Conservation (phyloP, 2,329 filamentous ascomycete species). For the Arthrobotrys pseudoclavata region DNA sequence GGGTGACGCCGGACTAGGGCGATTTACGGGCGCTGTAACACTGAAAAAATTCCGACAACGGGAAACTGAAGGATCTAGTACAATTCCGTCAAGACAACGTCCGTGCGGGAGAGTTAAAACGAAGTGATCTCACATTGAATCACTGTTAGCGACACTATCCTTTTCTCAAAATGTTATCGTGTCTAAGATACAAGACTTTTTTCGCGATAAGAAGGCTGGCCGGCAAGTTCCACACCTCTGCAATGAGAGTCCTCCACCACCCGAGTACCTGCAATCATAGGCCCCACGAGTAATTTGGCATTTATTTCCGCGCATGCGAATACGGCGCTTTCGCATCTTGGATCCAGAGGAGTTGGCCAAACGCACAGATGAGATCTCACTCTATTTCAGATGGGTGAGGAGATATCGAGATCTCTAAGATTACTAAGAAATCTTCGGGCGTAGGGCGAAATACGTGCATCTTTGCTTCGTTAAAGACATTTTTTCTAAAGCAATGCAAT, state of each 20-base stretch:
- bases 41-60: no score
- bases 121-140: not conserved
- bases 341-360: slow-evolving; percentile 5
- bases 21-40: no score
- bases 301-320: slow-evolving; percentile 46
- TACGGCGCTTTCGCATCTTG: slow-evolving; percentile 26
- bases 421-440: not conserved
- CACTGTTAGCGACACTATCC: no score
- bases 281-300: slow-evolving; percentile 16
- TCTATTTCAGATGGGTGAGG: slow-evolving; percentile 38
- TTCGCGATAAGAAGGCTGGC: not conserved
- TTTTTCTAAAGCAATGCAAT: no score
- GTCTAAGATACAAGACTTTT: not conserved
- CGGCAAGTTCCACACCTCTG: slow-evolving; percentile 28
- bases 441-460: not conserved
- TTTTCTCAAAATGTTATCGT: no score
- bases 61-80: not conserved
- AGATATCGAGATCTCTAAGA: slow-evolving; percentile 1
- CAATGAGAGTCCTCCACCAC: no score
- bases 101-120: not conserved
- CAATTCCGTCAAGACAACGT: not conserved
- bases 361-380: not conserved
- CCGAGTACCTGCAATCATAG: no score
- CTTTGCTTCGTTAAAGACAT: not conserved
- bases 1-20: no score